Base-by-base conservation (phyloP, 2,329 filamentous ascomycete genomes). In the Colletotrichum acutatum region DNA sequence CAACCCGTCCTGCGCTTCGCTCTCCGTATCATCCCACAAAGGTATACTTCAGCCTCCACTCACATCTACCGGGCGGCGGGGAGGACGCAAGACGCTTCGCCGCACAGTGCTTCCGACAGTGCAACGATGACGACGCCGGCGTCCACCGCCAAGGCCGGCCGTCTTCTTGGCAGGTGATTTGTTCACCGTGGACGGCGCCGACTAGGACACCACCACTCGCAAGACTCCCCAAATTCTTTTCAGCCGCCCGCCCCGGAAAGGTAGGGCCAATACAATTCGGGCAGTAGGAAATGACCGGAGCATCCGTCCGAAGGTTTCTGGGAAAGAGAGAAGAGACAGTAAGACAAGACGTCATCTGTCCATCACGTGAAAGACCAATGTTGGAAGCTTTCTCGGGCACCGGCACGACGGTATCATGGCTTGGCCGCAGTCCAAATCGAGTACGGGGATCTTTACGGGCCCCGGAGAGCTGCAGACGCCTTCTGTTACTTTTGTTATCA, bases 111-210 rank as follows among this genome's bases (percentile, higher is more conserved):
- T 24, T 26, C 49, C 56, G 26, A 65, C 61, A 32, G 34, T 71
- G 61, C 46, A 54, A 61, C 70, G 66, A 70, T 72, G 70, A 70
- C 66, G 70, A 70, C 49, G 60, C 46, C 34, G 60, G 46, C 60
- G 66, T 70, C 53, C 26, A 57, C 65, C 37, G 70, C 70, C 70
- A 72, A 72, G 70, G 56, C 6, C 46, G 22, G 5, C 46, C 54
- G 54, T 32, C 46, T 72, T 72, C 70, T 72, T 72, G 70, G 70
- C 70, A 49, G 32, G 49, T 34, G 37, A 46, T 19, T 26, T 61
- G 59, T 28, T 49, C 56, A 54, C 70, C 66, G 66, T 52, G n/a
- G 28, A 60, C 60, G 32, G 53, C 46, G 26, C 24, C 24, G 42
- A 62, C 28, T 8, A 19, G 2, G 5, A 42, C 37, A 19, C 37